These are phyloP conservation scores for Blastomyces silverae DNA, from an alignment of 2,329 filamentous ascomycete species.

Conservation along the genomic window DNA sequence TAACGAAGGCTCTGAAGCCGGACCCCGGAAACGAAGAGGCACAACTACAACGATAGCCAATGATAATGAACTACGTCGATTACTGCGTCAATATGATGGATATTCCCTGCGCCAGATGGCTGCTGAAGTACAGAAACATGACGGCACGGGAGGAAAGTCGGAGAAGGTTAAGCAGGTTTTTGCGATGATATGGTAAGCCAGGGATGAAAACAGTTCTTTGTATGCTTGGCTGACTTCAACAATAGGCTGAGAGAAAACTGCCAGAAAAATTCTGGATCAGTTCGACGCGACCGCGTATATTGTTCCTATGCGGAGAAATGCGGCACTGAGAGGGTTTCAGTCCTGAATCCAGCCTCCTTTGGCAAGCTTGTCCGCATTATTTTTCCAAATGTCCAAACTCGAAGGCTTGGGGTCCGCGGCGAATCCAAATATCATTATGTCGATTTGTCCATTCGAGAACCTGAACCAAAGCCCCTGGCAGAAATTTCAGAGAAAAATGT, in stretches of 20 bases:
- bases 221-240: slow-evolving; percentile 13
- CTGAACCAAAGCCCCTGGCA: slow-evolving; percentile 35
- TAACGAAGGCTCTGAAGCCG: slow-evolving; percentile 40
- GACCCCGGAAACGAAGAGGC: slow-evolving; percentile 42
- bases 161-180: slow-evolving; percentile 49
- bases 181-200: slow-evolving; percentile 46
- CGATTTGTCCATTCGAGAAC: slow-evolving; percentile 44
- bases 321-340: slow-evolving; percentile 86
- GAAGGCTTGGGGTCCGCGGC: slow-evolving; percentile 82
- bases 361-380: slow-evolving; percentile 94
- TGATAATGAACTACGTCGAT: slow-evolving; percentile 44
- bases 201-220: neutral
- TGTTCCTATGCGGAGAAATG: slow-evolving; percentile 91
- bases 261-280: slow-evolving; percentile 53
- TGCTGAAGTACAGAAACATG: slow-evolving; percentile 44
- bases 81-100: slow-evolving; percentile 44
- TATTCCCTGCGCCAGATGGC: slow-evolving; percentile 44
- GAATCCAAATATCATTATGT: slow-evolving; percentile 97
- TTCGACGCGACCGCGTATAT: slow-evolving; percentile 88
- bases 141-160: slow-evolving; percentile 45
- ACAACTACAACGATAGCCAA: slow-evolving; percentile 45
- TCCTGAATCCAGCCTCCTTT: slow-evolving; percentile 93
- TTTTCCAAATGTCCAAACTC: slow-evolving; percentile 89
- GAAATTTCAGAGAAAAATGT: slow-evolving; percentile 10
- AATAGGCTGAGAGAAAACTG: slow-evolving; percentile 45